Evolutionary conservation across 768 basidiomycete species (phyloP).

Genomic region (Leccinum subtestaceum): DNA sequence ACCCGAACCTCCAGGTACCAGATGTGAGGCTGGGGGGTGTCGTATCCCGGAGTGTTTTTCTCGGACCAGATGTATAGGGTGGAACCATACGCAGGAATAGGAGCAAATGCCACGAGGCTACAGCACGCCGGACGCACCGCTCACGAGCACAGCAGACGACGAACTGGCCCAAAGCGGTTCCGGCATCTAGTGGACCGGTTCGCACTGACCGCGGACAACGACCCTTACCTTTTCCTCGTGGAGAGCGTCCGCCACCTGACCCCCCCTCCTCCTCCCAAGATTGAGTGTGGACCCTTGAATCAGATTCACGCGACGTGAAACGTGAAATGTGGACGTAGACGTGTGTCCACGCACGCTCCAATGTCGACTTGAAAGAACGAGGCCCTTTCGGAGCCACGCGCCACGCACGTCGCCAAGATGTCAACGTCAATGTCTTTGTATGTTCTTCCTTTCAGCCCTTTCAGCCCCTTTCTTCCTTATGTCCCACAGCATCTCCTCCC

Average conservation of each 20-base stretch:
- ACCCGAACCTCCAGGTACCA: background rate
- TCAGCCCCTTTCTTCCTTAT: background rate
- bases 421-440: background rate
- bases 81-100: background rate
- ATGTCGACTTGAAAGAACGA: background rate
- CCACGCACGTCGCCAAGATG: background rate
- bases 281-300: slow-evolving; percentile 23
- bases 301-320: slow-evolving; percentile 23
- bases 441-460: background rate
- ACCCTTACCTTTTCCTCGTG: slow-evolving; percentile 2
- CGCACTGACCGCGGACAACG: background rate
- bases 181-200: background rate
- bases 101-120: slow-evolving; percentile 20
- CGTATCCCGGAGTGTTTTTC: slow-evolving; percentile 4
- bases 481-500: background rate
- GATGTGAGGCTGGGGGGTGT: background rate
- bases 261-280: slow-evolving; percentile 15
- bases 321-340: background rate
- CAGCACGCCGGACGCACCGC: slow-evolving; percentile 13
- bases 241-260: background rate
- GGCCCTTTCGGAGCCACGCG: background rate
- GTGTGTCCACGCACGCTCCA: background rate
- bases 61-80: background rate
- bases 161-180: background rate
- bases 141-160: slow-evolving; percentile 2